Evolutionary conservation across 805 yeast genomes (phyloP).

Genomic region (Sungouiozyma intestinalis): DNA sequence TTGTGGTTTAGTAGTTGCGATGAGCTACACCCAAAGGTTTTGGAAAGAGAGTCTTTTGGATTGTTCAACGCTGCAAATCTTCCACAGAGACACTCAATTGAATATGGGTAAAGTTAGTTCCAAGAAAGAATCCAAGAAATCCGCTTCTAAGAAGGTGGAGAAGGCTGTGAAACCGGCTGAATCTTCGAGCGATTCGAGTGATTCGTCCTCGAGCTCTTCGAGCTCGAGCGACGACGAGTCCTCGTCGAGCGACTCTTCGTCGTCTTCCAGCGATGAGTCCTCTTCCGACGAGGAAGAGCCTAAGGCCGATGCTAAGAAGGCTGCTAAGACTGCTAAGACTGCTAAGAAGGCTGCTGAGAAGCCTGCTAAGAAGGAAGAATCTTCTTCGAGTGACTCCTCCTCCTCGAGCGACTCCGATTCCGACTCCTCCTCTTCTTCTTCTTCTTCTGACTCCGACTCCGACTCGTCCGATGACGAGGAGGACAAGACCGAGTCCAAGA

Average conservation of each 20-base stretch:
- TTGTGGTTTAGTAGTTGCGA: neutral
- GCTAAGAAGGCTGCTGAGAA: conserved; percentile 9
- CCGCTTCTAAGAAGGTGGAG: conserved; percentile 12
- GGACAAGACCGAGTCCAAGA: conserved; percentile 26
- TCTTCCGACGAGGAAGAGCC: conserved; percentile 9
- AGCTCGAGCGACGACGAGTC: conserved; percentile 5
- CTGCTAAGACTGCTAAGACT: conserved; percentile 17
- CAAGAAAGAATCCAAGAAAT: conserved; percentile 22
- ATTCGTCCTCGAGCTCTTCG: conserved; percentile 11
- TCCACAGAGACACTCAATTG: neutral
- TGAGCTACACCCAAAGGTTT: neutral
- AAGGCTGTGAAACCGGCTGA: conserved; percentile 14
- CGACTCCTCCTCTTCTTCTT: conserved; percentile 14
- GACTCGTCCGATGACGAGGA: conserved; percentile 21
- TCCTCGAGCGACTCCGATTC: conserved; percentile 3
- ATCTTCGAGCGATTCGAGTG: conserved; percentile 6
- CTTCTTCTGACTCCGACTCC: conserved; percentile 16
- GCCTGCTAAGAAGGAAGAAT: conserved; percentile 15
- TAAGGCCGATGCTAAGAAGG: conserved; percentile 8
- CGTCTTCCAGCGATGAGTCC: conserved; percentile 8
- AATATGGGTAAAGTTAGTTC: conserved; percentile 21
- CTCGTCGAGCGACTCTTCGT: conserved; percentile 9
- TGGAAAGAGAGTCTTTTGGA: no score
- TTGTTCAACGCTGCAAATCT: neutral
- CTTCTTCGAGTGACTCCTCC: no score